These are phyloP conservation scores for Microsporum canis DNA, from an alignment of 2,329 filamentous ascomycete species.

Conservation along the genomic window DNA sequence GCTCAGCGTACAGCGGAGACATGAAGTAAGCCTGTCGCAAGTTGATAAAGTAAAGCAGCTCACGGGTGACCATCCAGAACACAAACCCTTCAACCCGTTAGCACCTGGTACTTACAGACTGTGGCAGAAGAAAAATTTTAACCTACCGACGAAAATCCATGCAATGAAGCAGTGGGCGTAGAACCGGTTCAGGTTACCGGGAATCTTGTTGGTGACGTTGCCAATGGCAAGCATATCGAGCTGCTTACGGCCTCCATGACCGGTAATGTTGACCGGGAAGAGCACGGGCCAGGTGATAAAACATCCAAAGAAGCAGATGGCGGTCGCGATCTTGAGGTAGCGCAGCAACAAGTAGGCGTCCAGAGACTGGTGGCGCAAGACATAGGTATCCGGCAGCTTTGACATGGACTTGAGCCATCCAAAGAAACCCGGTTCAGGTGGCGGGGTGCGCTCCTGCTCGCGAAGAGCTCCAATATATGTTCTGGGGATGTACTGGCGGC, in stretches of 20 bases:
- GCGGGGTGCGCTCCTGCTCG: constrained; percentile 45
- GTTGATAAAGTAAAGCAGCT: constrained; percentile 86
- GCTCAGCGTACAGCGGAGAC: constrained; percentile 69
- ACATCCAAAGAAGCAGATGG: constrained; percentile 74
- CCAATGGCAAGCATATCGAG: constrained; percentile 69
- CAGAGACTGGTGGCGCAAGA: constrained; percentile 81
- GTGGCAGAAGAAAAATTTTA: neutral
- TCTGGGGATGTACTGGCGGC: constrained; percentile 44
- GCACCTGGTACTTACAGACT: neutral
- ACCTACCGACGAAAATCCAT: constrained; percentile 62
- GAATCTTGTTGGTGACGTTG: constrained; percentile 45
- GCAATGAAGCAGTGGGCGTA: constrained; percentile 73
- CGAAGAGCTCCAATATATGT: constrained; percentile 45
- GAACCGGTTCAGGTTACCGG: constrained; percentile 50
- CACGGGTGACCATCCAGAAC: constrained; percentile 75
- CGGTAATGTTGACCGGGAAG: constrained; percentile 80
- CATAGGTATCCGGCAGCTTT: constrained; percentile 59
- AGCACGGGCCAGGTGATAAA: constrained; percentile 78
- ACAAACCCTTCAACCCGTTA: constrained; percentile 49
- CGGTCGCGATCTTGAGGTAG: constrained; percentile 66
- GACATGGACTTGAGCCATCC: constrained; percentile 60
- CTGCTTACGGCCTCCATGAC: constrained; percentile 51
- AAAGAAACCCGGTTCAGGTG: constrained; percentile 49
- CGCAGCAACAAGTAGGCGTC: constrained; percentile 87
- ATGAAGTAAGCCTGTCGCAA: constrained; percentile 84